Evolutionary conservation across 805 yeast species (phyloP), one percentile per base, ranked within the genome.

Genomic region (Cyberlindnera japonica): DNA sequence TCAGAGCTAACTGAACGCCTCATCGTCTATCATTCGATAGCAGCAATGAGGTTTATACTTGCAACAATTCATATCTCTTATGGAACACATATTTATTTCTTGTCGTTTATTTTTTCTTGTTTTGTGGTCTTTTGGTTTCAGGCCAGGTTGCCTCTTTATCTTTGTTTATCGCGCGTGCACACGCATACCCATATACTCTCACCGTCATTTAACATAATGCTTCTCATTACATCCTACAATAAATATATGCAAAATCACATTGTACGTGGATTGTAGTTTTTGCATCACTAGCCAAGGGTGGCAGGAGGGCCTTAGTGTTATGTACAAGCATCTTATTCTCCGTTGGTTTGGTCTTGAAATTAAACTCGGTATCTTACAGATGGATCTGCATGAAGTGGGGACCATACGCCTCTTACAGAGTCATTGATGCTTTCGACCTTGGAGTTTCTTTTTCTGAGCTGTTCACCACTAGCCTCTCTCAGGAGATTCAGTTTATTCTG

Each of bases 341-440:
- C 8, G 24, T 11, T 6, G 11, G 5, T 5, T n/a, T 27, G 33
- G 19, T 13, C 20, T 15, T 4, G 6, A 15, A 7, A 17, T 31
- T 28, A 50, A 5, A 51, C 49, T 30, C 65, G 70, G 60, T 67
- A 69, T 57, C 82, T 70, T 44, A 59, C 67, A 27, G 63, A 59
- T 47, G 75, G 71, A 41, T 72, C 77, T 37, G 75, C 82, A 58
- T 90, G 96, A 69, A 91, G 72, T 43, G 99, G 99, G 33, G 97
- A 89, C 99, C 99, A 93, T 35, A 93, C 74, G 57, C 99, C 99
- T 72, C 99, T 83, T 14, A 91, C 89, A 41, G 95, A 80, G 40
- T 74, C 76, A 60, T 91, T 93, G 47, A 74, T 64, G 30, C 95
- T 82, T 62, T 79, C 75, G 25, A 93, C 98, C 43, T 87, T 83